A percentile compares a stretch with the other conserved stretches of the same genome.
Evolutionary conservation across 352 stramenopile species (phyloP).

Genomic region (Phytophthora idaei): DNA sequence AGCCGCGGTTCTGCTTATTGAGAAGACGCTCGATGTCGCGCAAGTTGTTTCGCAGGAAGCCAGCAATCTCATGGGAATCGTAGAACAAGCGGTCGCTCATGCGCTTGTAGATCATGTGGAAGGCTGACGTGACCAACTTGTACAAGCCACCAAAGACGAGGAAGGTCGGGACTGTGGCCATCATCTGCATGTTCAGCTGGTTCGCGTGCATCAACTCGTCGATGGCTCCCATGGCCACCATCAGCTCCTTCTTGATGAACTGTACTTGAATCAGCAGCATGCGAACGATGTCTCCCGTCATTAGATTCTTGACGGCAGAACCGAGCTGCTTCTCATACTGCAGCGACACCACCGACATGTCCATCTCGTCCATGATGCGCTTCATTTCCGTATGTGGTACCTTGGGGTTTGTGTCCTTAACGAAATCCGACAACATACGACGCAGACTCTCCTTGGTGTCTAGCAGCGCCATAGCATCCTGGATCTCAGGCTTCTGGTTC

Average conservation of each 20-base stretch:
- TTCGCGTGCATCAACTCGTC: slow-evolving; percentile 90
- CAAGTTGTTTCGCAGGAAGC: slow-evolving; percentile 79
- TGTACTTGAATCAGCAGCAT: slow-evolving; percentile 90
- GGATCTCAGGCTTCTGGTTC: slow-evolving; percentile 86
- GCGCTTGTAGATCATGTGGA: slow-evolving; percentile 77
- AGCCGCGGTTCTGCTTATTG: slow-evolving; percentile 78
- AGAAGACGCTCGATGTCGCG: slow-evolving; percentile 85
- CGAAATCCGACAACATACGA: slow-evolving; percentile 84
- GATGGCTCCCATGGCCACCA: slow-evolving; percentile 88
- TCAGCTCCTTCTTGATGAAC: slow-evolving; percentile 91
- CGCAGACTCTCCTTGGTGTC: slow-evolving; percentile 85
- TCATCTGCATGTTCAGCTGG: slow-evolving; percentile 86
- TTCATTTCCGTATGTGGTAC: slow-evolving; percentile 45
- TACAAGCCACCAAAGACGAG: slow-evolving; percentile 79
- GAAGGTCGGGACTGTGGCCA: slow-evolving; percentile 87
- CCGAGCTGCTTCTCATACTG: slow-evolving; percentile 74
- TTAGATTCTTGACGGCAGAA: slow-evolving; percentile 74
- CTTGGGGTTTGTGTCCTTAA: slow-evolving; percentile 72
- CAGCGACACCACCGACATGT: slow-evolving; percentile 79
- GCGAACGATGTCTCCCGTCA: slow-evolving; percentile 85
- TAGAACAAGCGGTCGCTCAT: slow-evolving; percentile 84
- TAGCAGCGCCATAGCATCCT: slow-evolving; percentile 73
- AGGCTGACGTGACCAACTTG: slow-evolving; percentile 56
- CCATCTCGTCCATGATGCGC: slow-evolving; percentile 66
- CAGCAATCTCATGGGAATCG: slow-evolving; percentile 73